Conservation (phyloP, 306 rosid species). For the Vigna reflexopilosa region DNA sequence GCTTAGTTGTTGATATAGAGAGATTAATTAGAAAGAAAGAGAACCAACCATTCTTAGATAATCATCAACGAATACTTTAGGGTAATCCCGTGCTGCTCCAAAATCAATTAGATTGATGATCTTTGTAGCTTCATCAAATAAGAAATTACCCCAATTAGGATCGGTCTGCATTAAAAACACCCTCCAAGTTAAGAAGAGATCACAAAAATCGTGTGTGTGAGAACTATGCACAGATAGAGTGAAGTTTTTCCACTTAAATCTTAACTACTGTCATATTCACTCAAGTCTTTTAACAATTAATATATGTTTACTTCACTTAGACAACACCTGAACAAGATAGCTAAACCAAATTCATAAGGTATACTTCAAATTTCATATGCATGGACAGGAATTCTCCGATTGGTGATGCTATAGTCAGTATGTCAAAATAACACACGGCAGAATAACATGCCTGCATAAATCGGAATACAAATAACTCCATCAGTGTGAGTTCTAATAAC, state of each 20-base stretch:
- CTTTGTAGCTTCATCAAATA: slow-evolving; percentile 74
- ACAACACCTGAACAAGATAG: slow-evolving; percentile 29
- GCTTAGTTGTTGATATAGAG: slow-evolving; percentile 16
- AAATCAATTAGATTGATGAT: slow-evolving; percentile 87
- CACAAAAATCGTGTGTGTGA: slow-evolving; percentile 26
- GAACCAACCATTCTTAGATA: slow-evolving; percentile 86
- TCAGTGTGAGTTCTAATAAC: slow-evolving; percentile 85
- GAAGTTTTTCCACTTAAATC: slow-evolving; percentile 8
- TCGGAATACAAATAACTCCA: slow-evolving; percentile 77
- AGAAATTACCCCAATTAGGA: slow-evolving; percentile 98
- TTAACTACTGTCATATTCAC: slow-evolving; percentile 21
- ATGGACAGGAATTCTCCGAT: slow-evolving; percentile 21
- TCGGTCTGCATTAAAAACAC: slow-evolving; percentile 78
- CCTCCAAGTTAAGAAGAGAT: slow-evolving; percentile 45
- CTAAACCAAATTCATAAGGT: slow-evolving; percentile 19
- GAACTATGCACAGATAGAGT: slow-evolving; percentile 26
- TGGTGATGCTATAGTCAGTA: slow-evolving; percentile 11
- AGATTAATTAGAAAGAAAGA: slow-evolving; percentile 30
- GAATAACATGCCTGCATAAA: slow-evolving; percentile 90
- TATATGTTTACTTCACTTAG: not conserved
- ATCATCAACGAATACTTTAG: slow-evolving; percentile 85
- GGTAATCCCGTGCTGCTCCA: slow-evolving; percentile 92
- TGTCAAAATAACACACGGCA: slow-evolving; percentile 13
- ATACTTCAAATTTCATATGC: slow-evolving; percentile 24
- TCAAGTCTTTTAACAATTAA: slow-evolving; percentile 34